These are phyloP conservation scores for Eucalyptus polybractea DNA, from an alignment of 345 rosid genomes.

Conservation along the genomic window DNA sequence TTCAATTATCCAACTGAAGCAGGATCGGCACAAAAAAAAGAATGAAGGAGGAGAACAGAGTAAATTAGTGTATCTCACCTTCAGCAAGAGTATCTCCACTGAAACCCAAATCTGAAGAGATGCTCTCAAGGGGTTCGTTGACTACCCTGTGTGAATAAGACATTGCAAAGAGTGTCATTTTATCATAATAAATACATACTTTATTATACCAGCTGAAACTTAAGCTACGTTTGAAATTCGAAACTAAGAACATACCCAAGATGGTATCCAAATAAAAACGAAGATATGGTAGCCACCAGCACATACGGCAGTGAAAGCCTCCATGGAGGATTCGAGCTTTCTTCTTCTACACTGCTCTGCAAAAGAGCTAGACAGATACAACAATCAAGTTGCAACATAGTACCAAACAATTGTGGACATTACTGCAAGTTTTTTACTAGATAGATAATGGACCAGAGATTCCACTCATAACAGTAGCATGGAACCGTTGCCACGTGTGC, in stretches of 20 bases:
- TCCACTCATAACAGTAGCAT: not conserved
- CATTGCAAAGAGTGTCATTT: not conserved
- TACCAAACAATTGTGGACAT: not conserved
- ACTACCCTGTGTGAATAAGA: constrained; percentile 47
- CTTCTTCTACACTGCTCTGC: constrained; percentile 20
- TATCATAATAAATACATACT: not conserved
- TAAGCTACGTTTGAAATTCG: not conserved
- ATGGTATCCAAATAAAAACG: constrained; percentile 91
- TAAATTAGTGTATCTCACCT: constrained; percentile 29
- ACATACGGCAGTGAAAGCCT: constrained; percentile 70
- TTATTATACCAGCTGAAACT: not conserved
- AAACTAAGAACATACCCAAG: constrained; percentile 54
- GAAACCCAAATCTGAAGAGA: constrained; percentile 80
- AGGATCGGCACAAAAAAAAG: not conserved
- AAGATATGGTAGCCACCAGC: constrained; percentile 64
- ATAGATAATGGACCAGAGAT: not conserved
- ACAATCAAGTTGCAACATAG: not conserved
- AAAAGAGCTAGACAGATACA: constrained; percentile 28
- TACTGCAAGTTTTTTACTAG: not conserved
- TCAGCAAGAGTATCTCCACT: constrained; percentile 82
- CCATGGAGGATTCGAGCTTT: constrained; percentile 80
- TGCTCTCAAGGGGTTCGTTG: constrained; percentile 92
- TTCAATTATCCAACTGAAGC: not conserved
- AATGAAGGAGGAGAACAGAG: not conserved
- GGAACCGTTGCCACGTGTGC: not conserved